Evolutionary conservation across 2,329 filamentous ascomycete genomes (phyloP), one percentile per base, ranked within the genome.

Genomic region (Cercospora zeae-maydis): DNA sequence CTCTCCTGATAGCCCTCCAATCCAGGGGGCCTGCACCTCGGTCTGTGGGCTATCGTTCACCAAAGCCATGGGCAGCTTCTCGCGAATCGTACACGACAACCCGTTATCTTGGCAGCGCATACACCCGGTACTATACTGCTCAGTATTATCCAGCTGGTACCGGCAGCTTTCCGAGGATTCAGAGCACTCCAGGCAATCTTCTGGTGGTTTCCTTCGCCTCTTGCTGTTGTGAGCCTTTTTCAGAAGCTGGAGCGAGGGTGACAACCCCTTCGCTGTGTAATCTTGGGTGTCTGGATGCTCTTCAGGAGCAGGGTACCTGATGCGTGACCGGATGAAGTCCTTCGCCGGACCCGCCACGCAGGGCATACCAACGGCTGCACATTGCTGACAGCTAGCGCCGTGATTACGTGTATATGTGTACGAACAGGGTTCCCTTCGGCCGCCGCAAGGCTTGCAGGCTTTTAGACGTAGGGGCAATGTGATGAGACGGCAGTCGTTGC

Each of bases 261-360:
- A 8, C 9, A 31, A 2, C 21, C 6, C 54, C 6, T 31, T 45
- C 8, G 27, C 37, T 10, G 9, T 21, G 5, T 33, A 16, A 33
- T 47, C 51, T 9, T 57, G 45, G 13, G 65, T 53, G 27, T 66
- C 61, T 14, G 36, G 42, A 10, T 62, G 54, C 56, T 65, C 67
- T 37, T 70, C 68, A 34, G 66, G 59, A 3, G 68, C 63, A n/a
- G 31, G 24, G 62, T 63, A 66, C 34, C 71, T 59, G 31, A 71
- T 58, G 3, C 72, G 67, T 6, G 59, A 52, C 4, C 60, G 61
- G 4, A 71, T 68, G 33, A 58, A 62, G 4, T 71, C 67, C 52
- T 69, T 67, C 1, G 66, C 68, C 5, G 77, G 78, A 3, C 77
- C 78, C 10, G 77, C 78, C 11, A 77, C 56, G 62, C 78, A 79